Evolutionary conservation across 768 basidiomycete species (phyloP).

Genomic region (Tephrocybe sp.): DNA sequence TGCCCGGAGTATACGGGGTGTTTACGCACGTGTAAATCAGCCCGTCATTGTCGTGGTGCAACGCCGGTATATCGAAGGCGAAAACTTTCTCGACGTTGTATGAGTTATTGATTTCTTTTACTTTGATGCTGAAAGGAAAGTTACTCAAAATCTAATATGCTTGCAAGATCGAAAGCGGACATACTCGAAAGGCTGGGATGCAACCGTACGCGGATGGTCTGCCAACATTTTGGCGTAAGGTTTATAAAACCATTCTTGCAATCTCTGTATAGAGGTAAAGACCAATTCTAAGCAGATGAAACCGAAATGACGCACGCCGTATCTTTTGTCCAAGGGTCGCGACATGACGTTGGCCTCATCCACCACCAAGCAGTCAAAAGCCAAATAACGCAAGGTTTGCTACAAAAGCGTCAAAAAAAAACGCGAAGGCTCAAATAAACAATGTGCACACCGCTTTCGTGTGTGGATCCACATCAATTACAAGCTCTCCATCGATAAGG

Average conservation of each 20-base stretch:
- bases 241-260: constrained; percentile 78
- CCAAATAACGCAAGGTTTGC: constrained; percentile 81
- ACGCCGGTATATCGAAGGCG: constrained; percentile 71
- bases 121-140: constrained; percentile 57
- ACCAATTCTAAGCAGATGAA: not conserved
- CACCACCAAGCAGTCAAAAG: constrained; percentile 91
- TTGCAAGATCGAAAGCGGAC: constrained; percentile 23
- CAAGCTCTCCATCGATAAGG: constrained; percentile 91
- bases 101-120: constrained; percentile 85
- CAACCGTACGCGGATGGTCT: constrained; percentile 66
- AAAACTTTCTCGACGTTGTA: constrained; percentile 90
- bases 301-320: constrained; percentile 60
- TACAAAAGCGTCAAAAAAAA: constrained; percentile 28
- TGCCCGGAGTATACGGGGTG: constrained; percentile 79
- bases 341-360: constrained; percentile 87
- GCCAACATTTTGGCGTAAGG: constrained; percentile 72
- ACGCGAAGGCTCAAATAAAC: not conserved
- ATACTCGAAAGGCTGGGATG: constrained; percentile 79
- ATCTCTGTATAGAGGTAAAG: constrained; percentile 47
- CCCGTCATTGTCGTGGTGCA: constrained; percentile 93
- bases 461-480: constrained; percentile 80
- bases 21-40: constrained; percentile 94
- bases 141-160: constrained; percentile 9
- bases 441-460: constrained; percentile 56
- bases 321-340: constrained; percentile 79